phyloP scores from a whole-genome alignment of 768 basidiomycete genomes.

The Mycena capillaripes region DNA sequence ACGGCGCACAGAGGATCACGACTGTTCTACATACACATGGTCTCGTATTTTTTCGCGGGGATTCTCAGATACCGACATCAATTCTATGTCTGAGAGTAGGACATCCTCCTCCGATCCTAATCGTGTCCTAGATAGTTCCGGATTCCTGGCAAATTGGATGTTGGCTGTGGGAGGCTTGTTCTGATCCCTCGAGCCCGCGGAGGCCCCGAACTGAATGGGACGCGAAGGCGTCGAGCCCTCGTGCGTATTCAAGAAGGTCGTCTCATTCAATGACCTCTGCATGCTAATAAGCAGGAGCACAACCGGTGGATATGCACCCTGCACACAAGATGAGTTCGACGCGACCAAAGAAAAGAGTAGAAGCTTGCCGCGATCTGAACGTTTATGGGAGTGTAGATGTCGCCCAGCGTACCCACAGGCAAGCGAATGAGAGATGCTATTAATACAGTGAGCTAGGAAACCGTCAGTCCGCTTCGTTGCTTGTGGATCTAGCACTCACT shows the following conservation, averaged over 20 bases:
- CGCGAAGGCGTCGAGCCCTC: not conserved
- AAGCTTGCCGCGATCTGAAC: constrained; percentile 34
- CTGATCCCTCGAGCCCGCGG: not conserved
- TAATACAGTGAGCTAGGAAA: constrained; percentile 21
- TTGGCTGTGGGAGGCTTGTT: not conserved
- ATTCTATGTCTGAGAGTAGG: not conserved
- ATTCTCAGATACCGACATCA: not conserved
- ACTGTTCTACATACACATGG: not conserved
- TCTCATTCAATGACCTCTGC: constrained; percentile 13
- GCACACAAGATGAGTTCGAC: not conserved
- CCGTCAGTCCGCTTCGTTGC: not conserved
- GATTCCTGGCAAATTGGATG: not conserved
- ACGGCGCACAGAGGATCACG: too few species aligned
- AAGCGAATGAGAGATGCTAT: constrained; percentile 24
- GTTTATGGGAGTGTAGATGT: constrained; percentile 31
- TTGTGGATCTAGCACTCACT: not conserved
- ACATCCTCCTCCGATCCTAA: not conserved
- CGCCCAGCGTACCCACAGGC: constrained; percentile 33
- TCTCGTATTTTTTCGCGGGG: not conserved
- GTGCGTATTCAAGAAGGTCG: constrained; percentile 9
- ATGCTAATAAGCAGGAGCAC: constrained; percentile 22
- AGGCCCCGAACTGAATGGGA: not conserved
- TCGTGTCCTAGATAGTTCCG: not conserved
- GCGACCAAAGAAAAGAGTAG: not conserved
- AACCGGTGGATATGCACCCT: constrained; percentile 25